These are phyloP conservation scores for Calonectria ilicicola DNA, from an alignment of 2,329 filamentous ascomycete species.

Conservation along the genomic window DNA sequence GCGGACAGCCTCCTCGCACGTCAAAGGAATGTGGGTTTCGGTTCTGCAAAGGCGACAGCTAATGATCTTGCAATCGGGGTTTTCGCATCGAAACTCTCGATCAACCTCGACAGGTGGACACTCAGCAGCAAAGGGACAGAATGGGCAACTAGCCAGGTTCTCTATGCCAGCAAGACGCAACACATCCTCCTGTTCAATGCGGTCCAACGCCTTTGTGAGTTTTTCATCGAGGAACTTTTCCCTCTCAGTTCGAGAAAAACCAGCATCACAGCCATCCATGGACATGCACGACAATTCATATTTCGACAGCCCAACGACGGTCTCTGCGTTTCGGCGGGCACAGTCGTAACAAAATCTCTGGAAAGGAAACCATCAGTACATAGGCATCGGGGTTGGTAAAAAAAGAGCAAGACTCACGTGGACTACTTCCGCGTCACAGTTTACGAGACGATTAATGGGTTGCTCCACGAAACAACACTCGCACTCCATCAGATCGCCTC, in stretches of 20 bases:
- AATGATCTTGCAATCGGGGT: constrained; percentile 71
- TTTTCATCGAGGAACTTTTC: constrained; percentile 68
- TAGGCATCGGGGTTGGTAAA: too few relatives aligned
- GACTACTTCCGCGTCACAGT: constrained; percentile 68
- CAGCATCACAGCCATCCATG: constrained; percentile 71
- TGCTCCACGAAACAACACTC: constrained; percentile 78
- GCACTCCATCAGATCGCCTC: constrained; percentile 73
- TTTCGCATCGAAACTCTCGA: constrained; percentile 79
- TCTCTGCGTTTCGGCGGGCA: constrained; percentile 73
- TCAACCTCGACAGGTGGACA: constrained; percentile 75
- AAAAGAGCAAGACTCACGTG: constrained; percentile 58
- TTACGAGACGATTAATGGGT: constrained; percentile 75
- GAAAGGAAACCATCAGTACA: constrained; percentile 20
- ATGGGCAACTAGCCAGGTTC: constrained; percentile 81
- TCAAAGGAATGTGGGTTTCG: constrained; percentile 78
- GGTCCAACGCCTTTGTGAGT: constrained; percentile 72
- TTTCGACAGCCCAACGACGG: constrained; percentile 75
- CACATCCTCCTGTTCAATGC: constrained; percentile 77
- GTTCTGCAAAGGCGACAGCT: constrained; percentile 77
- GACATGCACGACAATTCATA: constrained; percentile 80
- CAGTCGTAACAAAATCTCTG: constrained; percentile 78
- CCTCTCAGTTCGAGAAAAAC: constrained; percentile 69
- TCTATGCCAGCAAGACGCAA: constrained; percentile 78
- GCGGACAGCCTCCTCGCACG: constrained; percentile 74
- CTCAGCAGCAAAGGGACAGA: constrained; percentile 84